Percentiles rank a stretch among this genome's conserved stretches.
Conservation (phyloP, 2,329 filamentous ascomycete genomes). For the Arthrobotrys sinensis region DNA sequence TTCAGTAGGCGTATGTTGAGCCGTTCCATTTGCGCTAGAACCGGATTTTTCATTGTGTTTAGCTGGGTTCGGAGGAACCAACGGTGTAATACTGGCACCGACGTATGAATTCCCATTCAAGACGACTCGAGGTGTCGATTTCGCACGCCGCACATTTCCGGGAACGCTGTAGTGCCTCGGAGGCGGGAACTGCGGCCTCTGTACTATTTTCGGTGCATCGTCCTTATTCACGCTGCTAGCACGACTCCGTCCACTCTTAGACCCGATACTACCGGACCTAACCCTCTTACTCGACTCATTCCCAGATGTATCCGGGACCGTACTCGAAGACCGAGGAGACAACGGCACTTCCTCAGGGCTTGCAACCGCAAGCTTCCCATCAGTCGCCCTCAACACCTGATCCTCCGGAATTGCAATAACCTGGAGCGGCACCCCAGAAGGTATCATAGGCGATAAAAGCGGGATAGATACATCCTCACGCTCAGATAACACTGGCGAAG, state of each 20-base stretch:
- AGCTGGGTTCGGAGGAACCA: conserved; percentile 39
- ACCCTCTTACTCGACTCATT: conserved; percentile 32
- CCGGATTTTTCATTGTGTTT: conserved; percentile 38
- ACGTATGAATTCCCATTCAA: conserved; percentile 52
- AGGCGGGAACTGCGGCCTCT: conserved; percentile 40
- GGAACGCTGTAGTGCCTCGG: conserved; percentile 47
- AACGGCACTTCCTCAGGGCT: conserved; percentile 19
- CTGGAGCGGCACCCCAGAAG: conserved; percentile 41
- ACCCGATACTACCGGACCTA: conserved; percentile 49
- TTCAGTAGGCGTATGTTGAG: conserved; percentile 24
- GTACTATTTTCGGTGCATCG: conserved; percentile 31
- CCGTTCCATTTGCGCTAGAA: conserved; percentile 10
- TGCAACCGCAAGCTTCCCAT: conserved; percentile 14
- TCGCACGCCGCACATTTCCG: conserved; percentile 45
- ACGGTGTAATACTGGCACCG: conserved; percentile 32
- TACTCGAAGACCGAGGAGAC: conserved; percentile 19
- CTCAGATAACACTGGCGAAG: conserved; percentile 50
- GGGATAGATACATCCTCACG: conserved; percentile 24
- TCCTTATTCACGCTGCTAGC: conserved; percentile 54
- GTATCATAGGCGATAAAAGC: conserved; percentile 39
- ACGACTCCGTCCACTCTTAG: conserved; percentile 46
- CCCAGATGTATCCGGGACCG: conserved; percentile 18
- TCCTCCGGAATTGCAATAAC: conserved; percentile 55
- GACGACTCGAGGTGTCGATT: conserved; percentile 46
- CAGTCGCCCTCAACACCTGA: conserved; percentile 15